phyloP scores from a whole-genome alignment of 805 yeast species.

The Blastobotrys muscicola region DNA sequence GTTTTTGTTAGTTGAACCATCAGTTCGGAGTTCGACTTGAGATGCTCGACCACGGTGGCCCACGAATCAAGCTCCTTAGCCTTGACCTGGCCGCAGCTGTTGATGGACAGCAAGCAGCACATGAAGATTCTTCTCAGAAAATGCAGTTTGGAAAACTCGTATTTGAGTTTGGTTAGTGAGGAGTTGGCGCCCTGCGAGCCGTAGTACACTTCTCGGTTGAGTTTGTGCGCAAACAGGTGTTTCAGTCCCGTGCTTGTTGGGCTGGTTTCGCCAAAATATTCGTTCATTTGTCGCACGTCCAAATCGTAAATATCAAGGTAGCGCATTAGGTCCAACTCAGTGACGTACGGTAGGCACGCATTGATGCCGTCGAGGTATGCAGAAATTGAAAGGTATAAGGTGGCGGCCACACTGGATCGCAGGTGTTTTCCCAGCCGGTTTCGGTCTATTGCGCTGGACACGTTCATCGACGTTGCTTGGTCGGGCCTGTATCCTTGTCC shows the following conservation, averaged over 20 bases:
- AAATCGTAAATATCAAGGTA: slow-evolving; percentile 38
- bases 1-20: slow-evolving; percentile 11
- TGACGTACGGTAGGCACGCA: slow-evolving; percentile 24
- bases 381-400: slow-evolving; percentile 26
- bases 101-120: slow-evolving; percentile 34
- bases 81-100: slow-evolving; percentile 16
- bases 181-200: slow-evolving; percentile 20
- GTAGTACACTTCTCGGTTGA: slow-evolving; percentile 11
- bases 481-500: slow-evolving; percentile 18
- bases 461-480: slow-evolving; percentile 4
- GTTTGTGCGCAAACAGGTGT: neutral
- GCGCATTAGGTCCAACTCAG: slow-evolving; percentile 30
- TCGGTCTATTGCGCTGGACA: slow-evolving; percentile 5
- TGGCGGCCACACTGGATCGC: slow-evolving; percentile 23
- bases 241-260: neutral
- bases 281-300: slow-evolving; percentile 1
- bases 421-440: slow-evolving; percentile 24
- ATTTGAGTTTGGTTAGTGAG: slow-evolving; percentile 22
- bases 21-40: slow-evolving; percentile 11
- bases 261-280: neutral
- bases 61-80: slow-evolving; percentile 17
- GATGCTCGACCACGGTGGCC: slow-evolving; percentile 19
- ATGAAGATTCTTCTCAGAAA: slow-evolving; percentile 34
- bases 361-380: slow-evolving; percentile 23
- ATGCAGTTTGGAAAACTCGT: slow-evolving; percentile 29